These are phyloP conservation scores for Clarireedia sp. DNA, from an alignment of 2,329 filamentous ascomycete genomes.

Conservation along the genomic window DNA sequence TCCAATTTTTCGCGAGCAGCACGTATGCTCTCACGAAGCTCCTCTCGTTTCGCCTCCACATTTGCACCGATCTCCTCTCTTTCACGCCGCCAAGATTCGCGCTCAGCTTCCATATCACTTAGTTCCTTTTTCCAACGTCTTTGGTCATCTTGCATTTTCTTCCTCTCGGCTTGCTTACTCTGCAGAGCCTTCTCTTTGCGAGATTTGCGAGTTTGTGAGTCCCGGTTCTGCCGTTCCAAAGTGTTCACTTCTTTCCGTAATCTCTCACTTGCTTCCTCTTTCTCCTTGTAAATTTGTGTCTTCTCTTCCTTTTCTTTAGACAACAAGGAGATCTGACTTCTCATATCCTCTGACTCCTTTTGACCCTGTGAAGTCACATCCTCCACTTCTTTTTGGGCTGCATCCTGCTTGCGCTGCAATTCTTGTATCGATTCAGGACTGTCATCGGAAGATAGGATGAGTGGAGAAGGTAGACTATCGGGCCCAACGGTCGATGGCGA, in stretches of 20 bases:
- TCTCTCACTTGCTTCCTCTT: constrained; percentile 82
- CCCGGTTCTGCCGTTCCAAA: constrained; percentile 73
- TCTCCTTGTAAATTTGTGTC: constrained; percentile 71
- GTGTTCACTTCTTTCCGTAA: constrained; percentile 72
- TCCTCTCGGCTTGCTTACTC: constrained; percentile 60
- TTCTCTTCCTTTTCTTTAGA: constrained; percentile 74
- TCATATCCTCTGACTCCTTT: constrained; percentile 65
- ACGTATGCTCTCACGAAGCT: constrained; percentile 47
- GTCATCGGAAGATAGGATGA: constrained; percentile 39
- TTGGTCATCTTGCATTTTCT: constrained; percentile 63
- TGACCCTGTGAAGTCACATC: constrained; percentile 63
- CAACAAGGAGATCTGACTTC: constrained; percentile 56
- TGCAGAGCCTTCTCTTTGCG: constrained; percentile 68
- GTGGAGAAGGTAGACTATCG: constrained; percentile 27
- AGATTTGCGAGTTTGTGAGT: constrained; percentile 67
- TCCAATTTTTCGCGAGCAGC: constrained; percentile 50
- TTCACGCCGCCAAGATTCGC: constrained; percentile 46
- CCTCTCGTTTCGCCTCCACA: constrained; percentile 43
- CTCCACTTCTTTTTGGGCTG: constrained; percentile 74
- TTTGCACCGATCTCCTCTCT: constrained; percentile 43
- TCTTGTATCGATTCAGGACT: constrained; percentile 63
- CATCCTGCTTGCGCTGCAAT: constrained; percentile 74
- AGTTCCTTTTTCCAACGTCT: constrained; percentile 59
- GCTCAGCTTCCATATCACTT: constrained; percentile 49
- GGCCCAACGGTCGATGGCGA: constrained; percentile 56